Evolutionary conservation across 495 filamentous ascomycete species (phyloP), one percentile per base, ranked within the genome.

Genomic region (Glutinoglossum americanum): DNA sequence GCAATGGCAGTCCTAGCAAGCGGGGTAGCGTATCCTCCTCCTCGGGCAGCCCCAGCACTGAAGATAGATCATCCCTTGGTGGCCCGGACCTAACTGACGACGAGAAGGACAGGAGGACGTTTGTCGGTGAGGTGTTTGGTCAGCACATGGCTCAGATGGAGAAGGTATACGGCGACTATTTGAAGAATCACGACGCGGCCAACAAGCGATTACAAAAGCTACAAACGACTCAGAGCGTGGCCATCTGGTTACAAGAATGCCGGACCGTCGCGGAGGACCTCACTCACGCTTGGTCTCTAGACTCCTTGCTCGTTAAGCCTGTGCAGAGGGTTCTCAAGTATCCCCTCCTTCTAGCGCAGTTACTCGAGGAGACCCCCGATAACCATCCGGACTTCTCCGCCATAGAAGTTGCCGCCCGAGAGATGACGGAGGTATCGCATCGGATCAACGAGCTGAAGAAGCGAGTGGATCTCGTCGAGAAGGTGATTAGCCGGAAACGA

Each of bases 371-470:
- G 45, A 97, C 93, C 0, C 82, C 86, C 0, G 68, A 69, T 10
- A 80, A 85, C 55, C 92, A 99, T 64, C 87, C 90, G 0, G 92
- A 99, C 67, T 79, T 78, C 51, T 71, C 73, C 10, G 70, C 79
- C 39, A 74, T 97, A 35, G 69, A 80, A 51, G 69, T 70, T 37
- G 85, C 87, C 4, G 69, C 76, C 13, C 71, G 76, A 33, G 75
- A 79, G 53, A 74, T 92, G 55, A 82, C 80, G 23, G 77, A 76
- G 13, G 79, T 89, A 47, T 82, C 85, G 39, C 75, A 82, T 32
- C 82, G 89, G 26, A 95, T 98, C 64, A 93, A 97, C 70, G 86
- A 89, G 59, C 76, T 87, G 61, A 96, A 95, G 69, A 89, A 86
- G 66, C 84, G 90, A 13, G 86, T 85, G 26, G 86, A 95, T 61